Conservation (phyloP, 345 rosid genomes). For the Brassica juncea region DNA sequence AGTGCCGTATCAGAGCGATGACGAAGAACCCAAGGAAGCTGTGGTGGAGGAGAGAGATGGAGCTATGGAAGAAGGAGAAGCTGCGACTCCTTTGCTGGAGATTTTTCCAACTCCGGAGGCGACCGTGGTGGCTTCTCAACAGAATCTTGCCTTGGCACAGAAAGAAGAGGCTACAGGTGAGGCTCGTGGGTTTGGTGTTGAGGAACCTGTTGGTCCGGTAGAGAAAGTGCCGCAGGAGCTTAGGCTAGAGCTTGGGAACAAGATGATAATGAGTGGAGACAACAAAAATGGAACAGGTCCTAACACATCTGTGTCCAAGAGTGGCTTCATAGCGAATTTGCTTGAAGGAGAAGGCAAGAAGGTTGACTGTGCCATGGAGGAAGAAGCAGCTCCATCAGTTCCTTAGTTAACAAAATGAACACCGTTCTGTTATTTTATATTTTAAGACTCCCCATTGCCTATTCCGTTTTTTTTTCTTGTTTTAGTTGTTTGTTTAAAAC, state of each 20-base stretch:
- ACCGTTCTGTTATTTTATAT: neutral
- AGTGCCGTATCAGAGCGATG: constrained; percentile 25
- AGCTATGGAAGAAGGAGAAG: neutral
- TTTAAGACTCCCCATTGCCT: neutral
- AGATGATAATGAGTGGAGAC: constrained; percentile 26
- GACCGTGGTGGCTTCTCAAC: constrained; percentile 20
- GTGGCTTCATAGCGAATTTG: constrained; percentile 26
- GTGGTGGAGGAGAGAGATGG: constrained; percentile 10
- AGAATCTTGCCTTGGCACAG: constrained; percentile 21
- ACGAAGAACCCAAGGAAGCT: constrained; percentile 33
- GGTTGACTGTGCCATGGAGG: constrained; percentile 11
- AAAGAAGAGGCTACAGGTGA: constrained; percentile 19
- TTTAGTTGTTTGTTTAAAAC: neutral
- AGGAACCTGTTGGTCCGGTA: constrained; percentile 24
- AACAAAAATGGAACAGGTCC: neutral
- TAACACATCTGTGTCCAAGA: constrained; percentile 5
- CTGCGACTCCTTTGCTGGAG: constrained; percentile 30
- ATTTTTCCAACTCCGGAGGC: constrained; percentile 33
- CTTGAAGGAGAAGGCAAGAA: constrained; percentile 28
- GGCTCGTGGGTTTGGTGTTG: constrained; percentile 36
- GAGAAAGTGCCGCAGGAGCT: constrained; percentile 40
- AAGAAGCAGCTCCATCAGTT: constrained; percentile 20
- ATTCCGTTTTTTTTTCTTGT: neutral
- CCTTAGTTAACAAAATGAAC: constrained; percentile 2
- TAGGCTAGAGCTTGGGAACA: constrained; percentile 40